Percentiles rank a stretch among this genome's conserved stretches.
Evolutionary conservation across 176 grass and related monocot genomes (phyloP).

Genomic region (Raddia distichophylla): DNA sequence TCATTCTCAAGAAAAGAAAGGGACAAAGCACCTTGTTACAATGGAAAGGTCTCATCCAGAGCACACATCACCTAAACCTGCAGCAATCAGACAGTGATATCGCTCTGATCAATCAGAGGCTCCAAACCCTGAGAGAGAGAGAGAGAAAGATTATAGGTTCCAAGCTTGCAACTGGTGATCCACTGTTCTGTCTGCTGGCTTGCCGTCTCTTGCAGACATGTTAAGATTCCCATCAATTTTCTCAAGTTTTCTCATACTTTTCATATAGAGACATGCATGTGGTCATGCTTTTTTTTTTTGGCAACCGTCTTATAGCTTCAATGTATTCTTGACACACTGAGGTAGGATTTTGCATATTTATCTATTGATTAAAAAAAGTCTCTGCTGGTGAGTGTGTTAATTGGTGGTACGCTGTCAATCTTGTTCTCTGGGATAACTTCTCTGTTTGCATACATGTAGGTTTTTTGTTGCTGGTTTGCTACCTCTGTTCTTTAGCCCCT

Average conservation of each 20-base stretch:
- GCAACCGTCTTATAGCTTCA: too few species aligned
- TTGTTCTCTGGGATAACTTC: too few species aligned
- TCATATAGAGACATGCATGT: background rate
- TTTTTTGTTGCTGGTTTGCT: too few species aligned
- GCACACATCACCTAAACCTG: background rate
- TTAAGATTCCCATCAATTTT: background rate
- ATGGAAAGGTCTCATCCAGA: conserved; percentile 5
- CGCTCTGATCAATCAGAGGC: background rate
- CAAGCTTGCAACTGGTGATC: conserved; percentile 8
- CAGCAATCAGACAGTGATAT: background rate
- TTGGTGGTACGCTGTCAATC: too few species aligned
- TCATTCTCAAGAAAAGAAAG: conserved; percentile 35
- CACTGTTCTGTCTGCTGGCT: conserved; percentile 24
- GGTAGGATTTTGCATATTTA: too few species aligned
- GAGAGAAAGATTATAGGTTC: background rate
- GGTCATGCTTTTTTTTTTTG: background rate
- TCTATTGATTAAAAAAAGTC: too few species aligned
- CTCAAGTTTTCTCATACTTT: background rate
- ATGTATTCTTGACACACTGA: too few species aligned
- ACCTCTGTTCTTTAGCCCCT: too few species aligned
- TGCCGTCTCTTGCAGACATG: background rate
- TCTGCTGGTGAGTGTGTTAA: too few species aligned
- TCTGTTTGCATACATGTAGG: too few species aligned
- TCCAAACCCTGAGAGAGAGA: background rate
- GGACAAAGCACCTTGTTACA: background rate